phyloP scores from a whole-genome alignment of 345 rosid species.

The Aegle marmelos region DNA sequence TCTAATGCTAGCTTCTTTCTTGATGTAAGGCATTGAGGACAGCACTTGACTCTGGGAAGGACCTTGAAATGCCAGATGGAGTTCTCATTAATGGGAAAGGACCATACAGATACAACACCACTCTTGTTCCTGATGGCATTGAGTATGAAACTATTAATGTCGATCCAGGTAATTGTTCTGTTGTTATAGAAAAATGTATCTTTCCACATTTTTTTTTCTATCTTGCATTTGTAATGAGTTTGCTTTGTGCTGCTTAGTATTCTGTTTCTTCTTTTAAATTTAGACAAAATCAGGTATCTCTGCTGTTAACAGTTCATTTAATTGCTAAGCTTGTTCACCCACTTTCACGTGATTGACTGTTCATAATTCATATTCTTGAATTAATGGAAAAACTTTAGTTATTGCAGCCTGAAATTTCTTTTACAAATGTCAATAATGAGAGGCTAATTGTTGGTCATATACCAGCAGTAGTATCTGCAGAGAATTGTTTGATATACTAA shows the following conservation, averaged over 20 bases:
- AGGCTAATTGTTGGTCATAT: background rate
- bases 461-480: background rate
- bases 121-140: conserved; percentile 79
- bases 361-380: background rate
- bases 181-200: background rate
- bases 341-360: background rate
- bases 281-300: background rate
- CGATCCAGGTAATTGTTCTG: conserved; percentile 56
- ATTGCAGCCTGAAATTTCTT: background rate
- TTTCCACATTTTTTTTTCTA: background rate
- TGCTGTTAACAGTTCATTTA: background rate
- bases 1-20: conserved; percentile 5
- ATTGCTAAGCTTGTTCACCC: background rate
- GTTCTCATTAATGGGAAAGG: conserved; percentile 97
- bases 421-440: background rate
- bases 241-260: background rate
- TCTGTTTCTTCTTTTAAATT: background rate
- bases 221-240: background rate
- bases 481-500: conserved; percentile 4
- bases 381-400: background rate
- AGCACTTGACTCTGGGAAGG: conserved; percentile 72
- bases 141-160: conserved; percentile 61
- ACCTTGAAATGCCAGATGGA: conserved; percentile 95
- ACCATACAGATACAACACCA: conserved; percentile 68
- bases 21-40: conserved; percentile 62